Evolutionary conservation across 306 rosid genomes (phyloP).

Genomic region (Rosa rugosa): DNA sequence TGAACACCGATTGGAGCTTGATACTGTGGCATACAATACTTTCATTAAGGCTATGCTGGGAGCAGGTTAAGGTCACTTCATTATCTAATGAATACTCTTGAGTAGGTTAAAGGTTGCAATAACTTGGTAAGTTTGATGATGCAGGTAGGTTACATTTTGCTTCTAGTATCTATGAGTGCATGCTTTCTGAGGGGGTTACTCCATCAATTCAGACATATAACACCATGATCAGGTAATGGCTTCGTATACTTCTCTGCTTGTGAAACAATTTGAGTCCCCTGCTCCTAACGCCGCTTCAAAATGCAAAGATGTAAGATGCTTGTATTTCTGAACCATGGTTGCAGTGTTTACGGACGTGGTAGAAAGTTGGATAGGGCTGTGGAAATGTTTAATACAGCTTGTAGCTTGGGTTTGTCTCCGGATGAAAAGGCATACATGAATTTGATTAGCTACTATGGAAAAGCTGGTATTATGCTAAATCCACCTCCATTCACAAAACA

Average conservation of each 20-base stretch:
- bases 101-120: constrained; percentile 34
- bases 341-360: constrained; percentile 85
- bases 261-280: not conserved
- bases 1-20: constrained; percentile 60
- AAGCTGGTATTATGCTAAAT: constrained; percentile 62
- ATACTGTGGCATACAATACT: constrained; percentile 89
- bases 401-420: constrained; percentile 41
- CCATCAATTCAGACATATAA: constrained; percentile 88
- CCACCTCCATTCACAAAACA: not conserved
- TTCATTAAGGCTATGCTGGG: constrained; percentile 90
- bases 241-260: not conserved
- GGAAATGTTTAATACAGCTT: constrained; percentile 71
- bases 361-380: constrained; percentile 74
- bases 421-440: constrained; percentile 81
- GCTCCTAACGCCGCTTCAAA: not conserved
- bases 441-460: constrained; percentile 83
- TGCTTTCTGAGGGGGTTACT: constrained; percentile 59
- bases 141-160: constrained; percentile 78
- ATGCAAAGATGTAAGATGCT: not conserved
- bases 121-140: constrained; percentile 23
- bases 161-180: constrained; percentile 59
- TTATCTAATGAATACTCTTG: constrained; percentile 10
- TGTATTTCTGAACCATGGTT: constrained; percentile 12
- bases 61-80: constrained; percentile 58
- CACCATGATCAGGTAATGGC: constrained; percentile 83